Evolutionary conservation across 1,284 basidiomycete genomes (phyloP).

Genomic region (Neonothopanus nambi): DNA sequence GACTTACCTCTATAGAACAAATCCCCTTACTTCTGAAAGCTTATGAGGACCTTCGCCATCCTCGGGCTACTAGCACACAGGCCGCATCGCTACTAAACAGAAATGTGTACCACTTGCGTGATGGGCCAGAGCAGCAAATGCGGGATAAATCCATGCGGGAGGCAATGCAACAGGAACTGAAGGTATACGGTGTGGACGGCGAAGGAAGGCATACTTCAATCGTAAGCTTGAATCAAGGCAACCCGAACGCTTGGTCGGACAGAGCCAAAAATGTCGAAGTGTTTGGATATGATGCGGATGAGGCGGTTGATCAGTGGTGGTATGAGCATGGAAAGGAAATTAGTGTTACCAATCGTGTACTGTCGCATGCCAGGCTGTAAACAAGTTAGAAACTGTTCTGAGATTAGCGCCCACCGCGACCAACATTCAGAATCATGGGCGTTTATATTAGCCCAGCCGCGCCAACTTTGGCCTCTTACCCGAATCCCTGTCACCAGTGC

Average conservation of each 20-base stretch:
- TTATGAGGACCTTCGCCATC: conserved; percentile 52
- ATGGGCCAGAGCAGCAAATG: conserved; percentile 50
- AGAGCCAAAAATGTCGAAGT: conserved; percentile 40
- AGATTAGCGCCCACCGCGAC: too few species aligned
- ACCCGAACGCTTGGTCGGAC: conserved; percentile 55
- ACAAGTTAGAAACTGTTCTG: too few species aligned
- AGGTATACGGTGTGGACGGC: conserved; percentile 14
- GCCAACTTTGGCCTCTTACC: not conserved
- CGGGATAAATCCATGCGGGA: not conserved
- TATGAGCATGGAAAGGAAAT: not conserved
- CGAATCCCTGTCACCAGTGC: not conserved
- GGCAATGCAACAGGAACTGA: conserved; percentile 11
- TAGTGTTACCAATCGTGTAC: too few species aligned
- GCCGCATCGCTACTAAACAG: conserved; percentile 50
- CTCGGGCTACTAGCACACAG: conserved; percentile 50
- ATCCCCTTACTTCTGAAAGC: conserved; percentile 48
- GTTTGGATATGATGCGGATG: conserved; percentile 55
- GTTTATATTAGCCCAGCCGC: not conserved
- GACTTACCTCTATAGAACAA: conserved; percentile 40
- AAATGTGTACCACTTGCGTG: conserved; percentile 52
- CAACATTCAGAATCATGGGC: too few species aligned
- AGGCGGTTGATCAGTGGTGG: conserved; percentile 51
- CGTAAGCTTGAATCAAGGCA: conserved; percentile 27
- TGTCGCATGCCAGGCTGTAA: too few species aligned
- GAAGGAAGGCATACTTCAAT: too few species aligned